Evolutionary conservation across 2,329 filamentous ascomycete genomes (phyloP).

Genomic region (Polychaeton citri): DNA sequence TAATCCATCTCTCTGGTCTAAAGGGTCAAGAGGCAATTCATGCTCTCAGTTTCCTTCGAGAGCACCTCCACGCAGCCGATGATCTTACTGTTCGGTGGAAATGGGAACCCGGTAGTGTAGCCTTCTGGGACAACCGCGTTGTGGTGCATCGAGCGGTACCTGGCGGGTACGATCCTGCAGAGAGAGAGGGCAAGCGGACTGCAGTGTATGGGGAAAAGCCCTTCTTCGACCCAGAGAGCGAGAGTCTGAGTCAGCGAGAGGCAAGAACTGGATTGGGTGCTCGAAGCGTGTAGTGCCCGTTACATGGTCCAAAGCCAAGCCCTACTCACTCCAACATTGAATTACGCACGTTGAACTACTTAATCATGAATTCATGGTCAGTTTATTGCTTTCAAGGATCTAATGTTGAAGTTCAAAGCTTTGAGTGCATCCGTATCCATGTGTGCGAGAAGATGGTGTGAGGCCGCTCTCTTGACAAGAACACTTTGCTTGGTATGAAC

Average conservation of each 20-base stretch:
- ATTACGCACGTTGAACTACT: too few species aligned
- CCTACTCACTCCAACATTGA: too few species aligned
- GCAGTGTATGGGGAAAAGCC: slow-evolving; percentile 7
- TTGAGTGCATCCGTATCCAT: too few species aligned
- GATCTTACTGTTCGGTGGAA: slow-evolving; percentile 2
- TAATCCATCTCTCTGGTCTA: slow-evolving; percentile 10
- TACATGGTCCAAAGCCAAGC: too few species aligned
- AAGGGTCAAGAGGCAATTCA: slow-evolving; percentile 12
- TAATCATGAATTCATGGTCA: too few species aligned
- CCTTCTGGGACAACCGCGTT: slow-evolving; percentile 13
- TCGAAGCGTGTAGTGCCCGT: too few species aligned
- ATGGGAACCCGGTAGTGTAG: slow-evolving; percentile 6
- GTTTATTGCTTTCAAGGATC: too few species aligned
- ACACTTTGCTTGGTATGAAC: too few species aligned
- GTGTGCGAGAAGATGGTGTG: too few species aligned
- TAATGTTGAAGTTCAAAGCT: too few species aligned
- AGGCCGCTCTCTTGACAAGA: too few species aligned
- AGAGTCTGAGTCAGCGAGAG: slow-evolving; percentile 3
- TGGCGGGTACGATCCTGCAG: slow-evolving; percentile 10
- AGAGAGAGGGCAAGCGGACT: slow-evolving; percentile 12
- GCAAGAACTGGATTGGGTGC: too few species aligned
- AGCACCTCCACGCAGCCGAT: slow-evolving; percentile 4
- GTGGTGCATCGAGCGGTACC: slow-evolving; percentile 11
- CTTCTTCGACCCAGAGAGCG: slow-evolving; percentile 3
- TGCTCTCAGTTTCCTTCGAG: slow-evolving; percentile 10